Evolutionary conservation across 345 rosid species (phyloP).

Genomic region (Arabis hirsuta): DNA sequence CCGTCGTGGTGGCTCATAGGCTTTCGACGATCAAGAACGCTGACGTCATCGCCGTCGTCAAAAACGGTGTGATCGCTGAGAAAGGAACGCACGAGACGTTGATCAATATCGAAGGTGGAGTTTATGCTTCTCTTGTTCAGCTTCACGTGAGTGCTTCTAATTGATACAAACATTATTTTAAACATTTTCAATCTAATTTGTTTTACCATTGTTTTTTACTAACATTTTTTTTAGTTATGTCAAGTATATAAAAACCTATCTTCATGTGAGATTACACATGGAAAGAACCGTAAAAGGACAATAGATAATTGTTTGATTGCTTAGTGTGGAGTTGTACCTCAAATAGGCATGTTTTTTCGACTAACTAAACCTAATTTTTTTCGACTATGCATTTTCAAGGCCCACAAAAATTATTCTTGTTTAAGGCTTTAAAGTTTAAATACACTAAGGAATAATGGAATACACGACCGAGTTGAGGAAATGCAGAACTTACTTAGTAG

Average conservation of each 20-base stretch:
- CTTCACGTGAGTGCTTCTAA: conserved; percentile 46
- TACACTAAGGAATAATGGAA: conserved; percentile 19
- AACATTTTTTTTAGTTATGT: too few relatives aligned
- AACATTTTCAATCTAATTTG: too few relatives aligned
- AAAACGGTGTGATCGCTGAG: conserved; percentile 65
- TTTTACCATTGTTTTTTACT: too few relatives aligned
- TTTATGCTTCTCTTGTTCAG: conserved; percentile 56
- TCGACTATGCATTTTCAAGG: neutral
- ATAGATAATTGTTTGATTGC: too few relatives aligned
- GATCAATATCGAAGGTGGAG: conserved; percentile 48
- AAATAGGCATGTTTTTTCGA: too few relatives aligned
- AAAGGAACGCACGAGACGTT: conserved; percentile 64
- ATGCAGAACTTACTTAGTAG: neutral
- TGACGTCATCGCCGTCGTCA: conserved; percentile 65
- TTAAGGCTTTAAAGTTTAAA: neutral
- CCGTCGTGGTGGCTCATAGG: conserved; percentile 76
- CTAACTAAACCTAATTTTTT: too few relatives aligned
- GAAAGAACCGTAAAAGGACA: too few relatives aligned
- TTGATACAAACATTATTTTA: neutral
- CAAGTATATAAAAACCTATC: too few relatives aligned
- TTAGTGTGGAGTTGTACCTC: too few relatives aligned
- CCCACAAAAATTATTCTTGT: neutral
- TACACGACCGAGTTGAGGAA: conserved; percentile 17
- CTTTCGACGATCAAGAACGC: conserved; percentile 68
- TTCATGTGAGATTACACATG: too few relatives aligned